A percentile compares a stretch with the other conserved stretches of the same genome.
These are phyloP conservation scores for Paramecium sexaurelia DNA, from an alignment of 73 alveolate genomes.

Conservation along the genomic window DNA sequence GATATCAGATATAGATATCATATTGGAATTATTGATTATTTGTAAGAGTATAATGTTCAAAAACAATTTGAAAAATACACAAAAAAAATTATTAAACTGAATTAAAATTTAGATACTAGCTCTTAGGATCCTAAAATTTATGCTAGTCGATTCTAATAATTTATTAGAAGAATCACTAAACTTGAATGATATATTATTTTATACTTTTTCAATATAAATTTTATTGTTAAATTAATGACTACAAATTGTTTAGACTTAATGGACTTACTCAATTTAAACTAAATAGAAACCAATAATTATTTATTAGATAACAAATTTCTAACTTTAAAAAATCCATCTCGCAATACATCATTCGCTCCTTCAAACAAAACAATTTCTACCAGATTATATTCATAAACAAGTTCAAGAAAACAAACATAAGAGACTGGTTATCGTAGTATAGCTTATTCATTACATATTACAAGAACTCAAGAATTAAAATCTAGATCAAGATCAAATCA, in stretches of 20 bases:
- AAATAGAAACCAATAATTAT: background rate
- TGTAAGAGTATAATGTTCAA: conserved; percentile 57
- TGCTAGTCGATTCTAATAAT: conserved; percentile 31
- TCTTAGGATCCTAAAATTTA: conserved; percentile 58
- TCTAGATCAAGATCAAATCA: background rate
- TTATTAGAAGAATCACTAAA: conserved; percentile 43
- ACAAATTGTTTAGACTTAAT: background rate
- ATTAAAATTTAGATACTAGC: conserved; percentile 52
- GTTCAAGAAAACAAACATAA: background rate
- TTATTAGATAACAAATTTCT: background rate
- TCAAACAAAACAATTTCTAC: background rate
- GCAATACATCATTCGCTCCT: background rate
- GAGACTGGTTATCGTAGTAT: background rate
- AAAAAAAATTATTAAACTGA: conserved; percentile 48
- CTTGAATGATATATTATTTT: conserved; percentile 4
- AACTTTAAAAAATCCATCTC: background rate
- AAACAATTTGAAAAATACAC: conserved; percentile 57
- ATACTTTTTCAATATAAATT: background rate
- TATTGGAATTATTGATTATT: conserved; percentile 65
- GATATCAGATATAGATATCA: conserved; percentile 58
- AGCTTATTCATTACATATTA: background rate
- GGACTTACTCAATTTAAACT: background rate
- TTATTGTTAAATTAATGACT: background rate
- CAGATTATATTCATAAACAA: background rate
- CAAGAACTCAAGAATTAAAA: background rate